Conservation (phyloP, 2,329 filamentous ascomycete species). For the Hypoxylon rubiginosum region DNA sequence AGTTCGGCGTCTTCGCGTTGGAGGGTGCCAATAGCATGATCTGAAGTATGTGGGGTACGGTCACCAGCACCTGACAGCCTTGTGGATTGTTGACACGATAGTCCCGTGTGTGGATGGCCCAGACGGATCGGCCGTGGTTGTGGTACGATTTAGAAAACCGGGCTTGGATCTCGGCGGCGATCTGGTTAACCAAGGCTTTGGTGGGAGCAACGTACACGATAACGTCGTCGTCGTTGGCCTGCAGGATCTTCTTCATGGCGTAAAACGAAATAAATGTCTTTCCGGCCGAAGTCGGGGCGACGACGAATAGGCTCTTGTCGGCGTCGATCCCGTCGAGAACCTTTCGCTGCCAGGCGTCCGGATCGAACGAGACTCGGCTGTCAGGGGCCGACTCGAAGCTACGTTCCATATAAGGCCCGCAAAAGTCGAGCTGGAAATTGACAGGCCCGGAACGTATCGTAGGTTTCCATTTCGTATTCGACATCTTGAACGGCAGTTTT, state of each 20-base stretch:
- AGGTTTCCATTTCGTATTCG: neutral
- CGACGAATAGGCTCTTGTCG: slow-evolving; percentile 78
- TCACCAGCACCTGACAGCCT: slow-evolving; percentile 81
- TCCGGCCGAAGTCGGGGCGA: slow-evolving; percentile 82
- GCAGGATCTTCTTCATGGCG: slow-evolving; percentile 81
- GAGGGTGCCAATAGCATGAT: slow-evolving; percentile 78
- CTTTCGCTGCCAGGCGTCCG: slow-evolving; percentile 81
- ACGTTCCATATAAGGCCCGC: slow-evolving; percentile 81
- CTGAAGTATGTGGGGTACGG: slow-evolving; percentile 82
- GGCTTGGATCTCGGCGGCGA: slow-evolving; percentile 82
- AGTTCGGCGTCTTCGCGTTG: slow-evolving; percentile 67
- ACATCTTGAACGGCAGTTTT: slow-evolving; percentile 8
- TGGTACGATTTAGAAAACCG: slow-evolving; percentile 77
- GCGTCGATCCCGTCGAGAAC: slow-evolving; percentile 81
- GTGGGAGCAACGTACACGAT: slow-evolving; percentile 85
- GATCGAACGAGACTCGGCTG: slow-evolving; percentile 76
- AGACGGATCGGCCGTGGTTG: slow-evolving; percentile 75
- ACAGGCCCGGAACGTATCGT: slow-evolving; percentile 6
- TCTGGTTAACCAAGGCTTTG: slow-evolving; percentile 86
- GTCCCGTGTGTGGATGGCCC: slow-evolving; percentile 83
- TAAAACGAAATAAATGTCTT: slow-evolving; percentile 91
- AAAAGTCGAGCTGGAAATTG: slow-evolving; percentile 77
- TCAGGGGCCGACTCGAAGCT: slow-evolving; percentile 78
- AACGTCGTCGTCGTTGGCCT: slow-evolving; percentile 76
- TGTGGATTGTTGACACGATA: slow-evolving; percentile 80